These are phyloP conservation scores for Aegilops speltoides DNA, from an alignment of 176 grass and related monocot species.

Conservation along the genomic window DNA sequence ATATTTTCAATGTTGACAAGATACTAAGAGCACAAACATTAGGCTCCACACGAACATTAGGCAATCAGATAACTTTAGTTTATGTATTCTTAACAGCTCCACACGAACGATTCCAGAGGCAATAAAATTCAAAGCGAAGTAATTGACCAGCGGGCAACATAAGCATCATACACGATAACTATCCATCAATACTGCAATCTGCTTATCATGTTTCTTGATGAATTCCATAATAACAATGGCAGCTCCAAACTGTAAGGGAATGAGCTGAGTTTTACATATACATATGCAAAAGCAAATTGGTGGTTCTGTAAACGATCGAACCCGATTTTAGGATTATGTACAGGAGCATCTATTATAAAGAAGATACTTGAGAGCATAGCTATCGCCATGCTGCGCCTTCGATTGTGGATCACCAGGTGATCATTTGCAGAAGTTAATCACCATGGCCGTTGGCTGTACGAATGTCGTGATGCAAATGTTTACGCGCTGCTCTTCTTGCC, in stretches of 20 bases:
- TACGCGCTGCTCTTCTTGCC: constrained; percentile 64
- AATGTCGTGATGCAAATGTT: not conserved
- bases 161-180: not conserved
- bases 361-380: constrained; percentile 17
- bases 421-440: not conserved
- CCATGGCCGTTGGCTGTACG: not conserved
- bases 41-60: no score
- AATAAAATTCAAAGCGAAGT: not conserved
- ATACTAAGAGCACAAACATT: no score
- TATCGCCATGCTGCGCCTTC: not conserved
- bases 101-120: no score
- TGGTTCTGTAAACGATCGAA: constrained; percentile 31
- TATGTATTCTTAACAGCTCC: no score
- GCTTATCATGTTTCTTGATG: constrained; percentile 24
- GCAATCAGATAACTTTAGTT: no score
- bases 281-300: constrained; percentile 41
- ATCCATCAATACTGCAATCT: not conserved
- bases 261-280: constrained; percentile 39
- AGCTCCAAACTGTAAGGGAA: constrained; percentile 8
- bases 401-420: not conserved
- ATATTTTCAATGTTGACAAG: no score
- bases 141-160: not conserved
- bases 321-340: constrained; percentile 45
- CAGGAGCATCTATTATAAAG: constrained; percentile 34
- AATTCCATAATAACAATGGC: constrained; percentile 28